Evolutionary conservation across 2,329 filamentous ascomycete species (phyloP), one percentile per base, ranked within the genome.

Genomic region (Aspergillus transmontanensis): DNA sequence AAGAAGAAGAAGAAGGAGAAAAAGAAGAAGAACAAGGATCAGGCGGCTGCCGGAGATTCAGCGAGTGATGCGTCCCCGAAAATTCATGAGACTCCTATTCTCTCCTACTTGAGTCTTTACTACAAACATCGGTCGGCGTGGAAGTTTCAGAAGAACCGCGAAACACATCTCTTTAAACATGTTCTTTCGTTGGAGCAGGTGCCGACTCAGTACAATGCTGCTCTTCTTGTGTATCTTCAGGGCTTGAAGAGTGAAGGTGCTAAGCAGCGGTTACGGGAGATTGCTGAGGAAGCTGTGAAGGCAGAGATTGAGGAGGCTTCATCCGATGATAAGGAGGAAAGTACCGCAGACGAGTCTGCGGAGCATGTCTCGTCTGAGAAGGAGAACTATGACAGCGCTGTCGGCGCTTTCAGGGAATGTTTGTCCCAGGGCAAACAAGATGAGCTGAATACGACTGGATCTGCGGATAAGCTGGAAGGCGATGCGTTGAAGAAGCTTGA

Each of bases 81-180:
- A 39, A 61, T 70, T 54, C 71, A 76, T 61, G 75, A 77, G 53
- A 68, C 74, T 7, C 85, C 89, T 16, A 89, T 93, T 62, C 83
- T 96, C 19, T 84, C 87, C 59, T 97, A 97, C 75, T 85, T 97
- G 51, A 84, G 84, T 54, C 87, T 89, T 74, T 97, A 93, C 84
- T 84, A 91, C 78, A 85, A 85, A 60, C 85, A 88, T 64, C 88
- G 88, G 62, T 82, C 85, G 11, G 83, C 83, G 69, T 98, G 94
- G 94, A 97, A 97, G 78, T 98, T 97, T 83, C 96, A 96, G 82
- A 97, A 97, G 81, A 94, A 93, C 70, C 88, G 93, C 74, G 94
- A 97, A 78, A 92, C 89, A 59, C 87, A 92, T 69, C 83, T 97
- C 14, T 86, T 97, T 74, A 94, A 95, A 77, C 89, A 96, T 81